These are phyloP conservation scores for Pleurotus cornucopiae DNA, from an alignment of 768 basidiomycete species.

Conservation along the genomic window DNA sequence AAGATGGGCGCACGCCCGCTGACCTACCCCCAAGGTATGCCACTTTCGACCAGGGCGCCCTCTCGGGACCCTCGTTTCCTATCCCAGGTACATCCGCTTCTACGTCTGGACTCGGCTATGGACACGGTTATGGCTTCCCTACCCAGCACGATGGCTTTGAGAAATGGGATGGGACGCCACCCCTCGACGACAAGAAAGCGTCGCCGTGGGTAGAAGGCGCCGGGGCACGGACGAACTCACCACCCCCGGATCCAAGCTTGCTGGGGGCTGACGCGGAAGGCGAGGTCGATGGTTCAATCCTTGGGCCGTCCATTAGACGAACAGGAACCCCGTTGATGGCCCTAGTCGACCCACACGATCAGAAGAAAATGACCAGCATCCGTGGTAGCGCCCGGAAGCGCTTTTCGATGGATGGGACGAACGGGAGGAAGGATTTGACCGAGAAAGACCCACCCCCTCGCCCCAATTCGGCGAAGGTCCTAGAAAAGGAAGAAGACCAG, in stretches of 20 bases:
- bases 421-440: background rate
- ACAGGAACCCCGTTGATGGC: background rate
- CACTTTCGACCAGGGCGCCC: background rate
- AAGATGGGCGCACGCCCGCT: background rate
- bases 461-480: background rate
- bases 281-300: background rate
- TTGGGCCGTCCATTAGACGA: background rate
- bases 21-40: background rate
- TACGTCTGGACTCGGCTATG: background rate
- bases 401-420: constrained; percentile 2
- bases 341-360: background rate
- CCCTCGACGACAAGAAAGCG: background rate
- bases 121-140: background rate
- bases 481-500: background rate
- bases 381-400: background rate
- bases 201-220: background rate
- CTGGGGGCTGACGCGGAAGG: background rate
- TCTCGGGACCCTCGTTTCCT: background rate
- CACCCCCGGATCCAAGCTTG: background rate
- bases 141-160: background rate
- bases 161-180: background rate
- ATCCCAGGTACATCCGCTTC: background rate
- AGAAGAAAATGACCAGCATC: background rate
- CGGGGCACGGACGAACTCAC: background rate
- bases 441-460: background rate